Percentiles rank a stretch among this genome's conserved stretches.
These are phyloP conservation scores for Rhodofomes roseus DNA, from an alignment of 1,284 basidiomycete species.

Conservation along the genomic window DNA sequence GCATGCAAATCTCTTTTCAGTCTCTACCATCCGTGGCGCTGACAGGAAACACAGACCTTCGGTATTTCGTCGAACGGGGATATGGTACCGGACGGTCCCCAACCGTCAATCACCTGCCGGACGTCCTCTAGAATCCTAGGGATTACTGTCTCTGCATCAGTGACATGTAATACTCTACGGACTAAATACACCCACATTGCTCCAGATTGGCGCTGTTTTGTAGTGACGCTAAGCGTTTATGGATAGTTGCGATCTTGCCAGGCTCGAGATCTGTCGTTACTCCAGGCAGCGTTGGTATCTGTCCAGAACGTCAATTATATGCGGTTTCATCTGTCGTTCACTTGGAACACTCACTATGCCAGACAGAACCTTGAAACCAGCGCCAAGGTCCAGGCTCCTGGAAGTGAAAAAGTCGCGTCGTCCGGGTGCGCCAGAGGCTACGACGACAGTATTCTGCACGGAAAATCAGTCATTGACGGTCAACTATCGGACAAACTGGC, in stretches of 20 bases:
- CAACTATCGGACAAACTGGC: not conserved
- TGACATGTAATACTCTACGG: not conserved
- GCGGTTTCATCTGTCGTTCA: not conserved
- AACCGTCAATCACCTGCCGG: conserved; percentile 51
- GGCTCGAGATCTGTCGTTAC: conserved; percentile 66
- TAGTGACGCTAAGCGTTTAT: conserved; percentile 59
- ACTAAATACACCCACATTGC: conserved; percentile 42
- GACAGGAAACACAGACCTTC: conserved; percentile 42
- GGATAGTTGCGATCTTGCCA: conserved; percentile 56
- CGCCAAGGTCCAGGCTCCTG: conserved; percentile 65
- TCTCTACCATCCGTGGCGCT: not conserved
- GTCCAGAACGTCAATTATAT: conserved; percentile 7
- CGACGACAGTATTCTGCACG: conserved; percentile 60
- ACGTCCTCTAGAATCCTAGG: conserved; percentile 60
- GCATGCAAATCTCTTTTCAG: not conserved
- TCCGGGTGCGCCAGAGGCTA: conserved; percentile 68
- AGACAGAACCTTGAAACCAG: conserved; percentile 72
- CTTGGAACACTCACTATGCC: conserved; percentile 52
- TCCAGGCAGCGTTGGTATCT: conserved; percentile 72
- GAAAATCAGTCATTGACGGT: conserved; percentile 9
- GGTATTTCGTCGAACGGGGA: conserved; percentile 71
- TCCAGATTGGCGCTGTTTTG: conserved; percentile 58
- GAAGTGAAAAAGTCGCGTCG: conserved; percentile 64
- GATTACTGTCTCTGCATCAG: conserved; percentile 42
- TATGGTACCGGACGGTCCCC: conserved; percentile 56